Percentiles rank a stretch among this genome's conserved stretches.
These are phyloP conservation scores for Asterophora lycoperdoides DNA, from an alignment of 768 basidiomycete species.

Conservation along the genomic window DNA sequence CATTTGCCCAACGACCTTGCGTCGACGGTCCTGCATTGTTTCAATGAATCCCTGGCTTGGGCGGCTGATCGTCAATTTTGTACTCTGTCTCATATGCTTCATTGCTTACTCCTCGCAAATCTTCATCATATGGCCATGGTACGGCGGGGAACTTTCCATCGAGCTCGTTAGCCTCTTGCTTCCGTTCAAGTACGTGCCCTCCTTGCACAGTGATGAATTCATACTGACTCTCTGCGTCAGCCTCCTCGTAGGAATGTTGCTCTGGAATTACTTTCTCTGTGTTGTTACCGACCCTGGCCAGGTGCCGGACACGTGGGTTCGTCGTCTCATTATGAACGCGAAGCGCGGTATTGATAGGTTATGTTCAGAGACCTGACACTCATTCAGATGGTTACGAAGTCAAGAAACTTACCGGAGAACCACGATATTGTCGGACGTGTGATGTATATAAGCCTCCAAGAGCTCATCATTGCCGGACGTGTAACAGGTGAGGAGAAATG, in stretches of 20 bases:
- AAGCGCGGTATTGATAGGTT: background rate
- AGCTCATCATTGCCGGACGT: constrained; percentile 90
- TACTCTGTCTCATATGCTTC: constrained; percentile 74
- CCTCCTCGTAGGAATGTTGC: constrained; percentile 66
- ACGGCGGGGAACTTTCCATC: constrained; percentile 67
- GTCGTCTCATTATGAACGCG: constrained; percentile 18
- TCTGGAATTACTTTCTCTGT: constrained; percentile 87
- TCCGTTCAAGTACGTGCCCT: constrained; percentile 81
- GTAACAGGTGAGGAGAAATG: constrained; percentile 46
- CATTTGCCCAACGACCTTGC: background rate
- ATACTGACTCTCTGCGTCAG: constrained; percentile 36
- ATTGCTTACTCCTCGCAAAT: constrained; percentile 88
- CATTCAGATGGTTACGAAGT: constrained; percentile 78
- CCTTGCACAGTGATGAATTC: background rate
- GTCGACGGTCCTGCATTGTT: background rate
- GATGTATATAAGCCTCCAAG: constrained; percentile 81
- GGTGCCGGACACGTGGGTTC: constrained; percentile 77
- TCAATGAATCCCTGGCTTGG: constrained; percentile 46
- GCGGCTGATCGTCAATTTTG: constrained; percentile 61
- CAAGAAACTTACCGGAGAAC: constrained; percentile 79
- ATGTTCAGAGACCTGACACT: constrained; percentile 67
- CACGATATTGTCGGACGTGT: constrained; percentile 86
- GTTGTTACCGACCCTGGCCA: constrained; percentile 80
- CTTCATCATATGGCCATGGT: constrained; percentile 92
- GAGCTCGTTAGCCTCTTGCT: constrained; percentile 72